phyloP scores from a whole-genome alignment of 2,329 filamentous ascomycete species.

The Aspergillus sclerotialis region DNA sequence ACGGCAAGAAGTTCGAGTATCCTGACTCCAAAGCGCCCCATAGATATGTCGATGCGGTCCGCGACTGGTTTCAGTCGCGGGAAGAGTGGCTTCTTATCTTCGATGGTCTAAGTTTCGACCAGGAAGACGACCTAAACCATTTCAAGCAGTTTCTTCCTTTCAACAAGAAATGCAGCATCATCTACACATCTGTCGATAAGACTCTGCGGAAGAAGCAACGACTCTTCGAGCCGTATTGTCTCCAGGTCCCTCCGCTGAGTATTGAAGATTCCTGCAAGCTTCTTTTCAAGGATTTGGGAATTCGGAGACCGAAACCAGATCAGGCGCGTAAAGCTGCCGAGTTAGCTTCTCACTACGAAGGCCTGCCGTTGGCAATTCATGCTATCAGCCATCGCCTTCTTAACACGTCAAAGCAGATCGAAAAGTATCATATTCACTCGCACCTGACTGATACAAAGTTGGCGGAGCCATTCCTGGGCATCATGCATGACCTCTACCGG shows the following conservation, averaged over 20 bases:
- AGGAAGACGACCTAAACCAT: constrained; percentile 43
- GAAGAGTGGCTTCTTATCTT: constrained; percentile 62
- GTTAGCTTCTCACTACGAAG: constrained; percentile 57
- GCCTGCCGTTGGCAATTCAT: constrained; percentile 62
- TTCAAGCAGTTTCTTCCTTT: constrained; percentile 59
- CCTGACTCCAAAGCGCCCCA: constrained; percentile 32
- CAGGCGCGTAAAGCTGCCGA: constrained; percentile 54
- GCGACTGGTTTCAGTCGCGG: constrained; percentile 54
- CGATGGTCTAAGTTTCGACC: constrained; percentile 59
- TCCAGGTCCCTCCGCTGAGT: constrained; percentile 50
- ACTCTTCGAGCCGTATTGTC: constrained; percentile 53
- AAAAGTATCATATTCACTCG: constrained; percentile 51
- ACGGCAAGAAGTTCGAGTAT: constrained; percentile 34
- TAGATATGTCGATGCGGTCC: constrained; percentile 51
- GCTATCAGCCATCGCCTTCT: constrained; percentile 57
- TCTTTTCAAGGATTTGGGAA: constrained; percentile 57
- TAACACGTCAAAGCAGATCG: constrained; percentile 54
- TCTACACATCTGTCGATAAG: constrained; percentile 61
- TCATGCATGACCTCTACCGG: constrained; percentile 40
- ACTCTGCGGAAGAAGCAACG: constrained; percentile 50
- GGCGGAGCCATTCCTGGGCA: constrained; percentile 40
- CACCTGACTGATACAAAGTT: constrained; percentile 52
- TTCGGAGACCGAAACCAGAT: constrained; percentile 48
- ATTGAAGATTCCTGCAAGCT: constrained; percentile 54
- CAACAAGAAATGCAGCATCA: constrained; percentile 54